Evolutionary conservation across 2,329 filamentous ascomycete species (phyloP), one percentile per base, ranked within the genome.

Genomic region (Fusarium sp.): DNA sequence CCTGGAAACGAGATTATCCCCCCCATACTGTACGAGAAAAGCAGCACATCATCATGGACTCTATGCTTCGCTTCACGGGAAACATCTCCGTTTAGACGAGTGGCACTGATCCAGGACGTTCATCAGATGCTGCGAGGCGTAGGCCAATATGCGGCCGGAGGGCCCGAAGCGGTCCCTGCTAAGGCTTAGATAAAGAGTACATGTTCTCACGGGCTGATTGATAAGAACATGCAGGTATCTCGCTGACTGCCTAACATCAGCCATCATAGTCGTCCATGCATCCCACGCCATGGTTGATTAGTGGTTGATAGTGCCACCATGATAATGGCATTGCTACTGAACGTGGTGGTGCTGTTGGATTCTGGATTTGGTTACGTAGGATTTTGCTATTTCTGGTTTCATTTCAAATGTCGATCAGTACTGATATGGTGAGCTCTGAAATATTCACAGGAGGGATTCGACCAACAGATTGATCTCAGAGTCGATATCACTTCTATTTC

Each of bases 1-100:
- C 22, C 35, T 52, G 60, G 62, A 61, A 65, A 64, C 57, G 70
- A 72, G 62, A 70, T 70, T 63, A 63, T 42, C 13, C 24, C 24
- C 45, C 22, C 61, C 34, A 14, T 56, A 56, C 35, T 22, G 34
- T 38, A 58, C 34, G 56, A 58, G 56, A 58, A 58, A 58, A 58
- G 56, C 35, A 62, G 59, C 27, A 27, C 59, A 62, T 62, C 29
- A 35, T 50, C 29, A 35, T n/a, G 35, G 31, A 6, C 34, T 22
- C 54, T n/a, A 29, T 35, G 18, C 24, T 24, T 60, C 35, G 58
- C 42, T 61, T 45, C 58, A 34, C 58, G 38, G 58, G 18, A 47
- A 45, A 45, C 29, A 24, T 34, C 18, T 29, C 58, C 58, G 58
- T 45, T 45, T 61, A 42, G 38, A 61, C 58, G 38, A 61, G 58